Conservation (phyloP, 768 basidiomycete species). For the Kwoniella dendrophila region DNA sequence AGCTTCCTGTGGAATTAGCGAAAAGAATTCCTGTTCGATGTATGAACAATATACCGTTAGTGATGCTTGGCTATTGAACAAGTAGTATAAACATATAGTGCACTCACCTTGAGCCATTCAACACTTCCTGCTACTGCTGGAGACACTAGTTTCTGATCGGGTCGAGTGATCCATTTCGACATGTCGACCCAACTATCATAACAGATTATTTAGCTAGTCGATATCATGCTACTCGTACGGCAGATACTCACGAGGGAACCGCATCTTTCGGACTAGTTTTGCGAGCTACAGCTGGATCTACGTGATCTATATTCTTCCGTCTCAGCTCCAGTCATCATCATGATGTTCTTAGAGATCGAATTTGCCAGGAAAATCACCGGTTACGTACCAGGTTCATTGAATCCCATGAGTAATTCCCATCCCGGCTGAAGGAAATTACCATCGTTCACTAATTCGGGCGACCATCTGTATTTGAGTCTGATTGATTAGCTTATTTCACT, state of each 20-base stretch:
- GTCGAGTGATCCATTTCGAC: slow-evolving; percentile 25
- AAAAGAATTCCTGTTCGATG: slow-evolving; percentile 34
- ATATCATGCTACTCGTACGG: not conserved
- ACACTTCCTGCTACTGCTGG: slow-evolving; percentile 40
- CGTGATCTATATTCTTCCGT: slow-evolving; percentile 41
- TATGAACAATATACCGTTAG: not conserved
- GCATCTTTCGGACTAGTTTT: slow-evolving; percentile 25
- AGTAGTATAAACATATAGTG: not conserved
- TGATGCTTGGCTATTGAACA: not conserved
- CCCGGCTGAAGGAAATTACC: slow-evolving; percentile 25
- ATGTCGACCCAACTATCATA: slow-evolving; percentile 35
- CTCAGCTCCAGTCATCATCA: too few species aligned
- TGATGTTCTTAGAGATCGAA: not conserved
- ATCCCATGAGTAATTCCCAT: slow-evolving; percentile 36
- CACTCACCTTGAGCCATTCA: slow-evolving; percentile 42
- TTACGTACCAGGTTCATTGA: slow-evolving; percentile 46
- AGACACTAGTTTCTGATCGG: slow-evolving; percentile 35
- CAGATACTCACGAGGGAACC: slow-evolving; percentile 24
- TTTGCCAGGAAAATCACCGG: not conserved
- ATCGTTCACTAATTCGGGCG: slow-evolving; percentile 38
- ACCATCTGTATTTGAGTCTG: slow-evolving; percentile 8
- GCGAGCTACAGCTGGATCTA: slow-evolving; percentile 32
- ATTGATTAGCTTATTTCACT: too few species aligned
- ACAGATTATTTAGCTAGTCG: slow-evolving; percentile 1
- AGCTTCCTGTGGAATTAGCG: slow-evolving; percentile 17